Base-by-base conservation (phyloP, 257 asterid species). In the Solanum bulbocastanum region DNA sequence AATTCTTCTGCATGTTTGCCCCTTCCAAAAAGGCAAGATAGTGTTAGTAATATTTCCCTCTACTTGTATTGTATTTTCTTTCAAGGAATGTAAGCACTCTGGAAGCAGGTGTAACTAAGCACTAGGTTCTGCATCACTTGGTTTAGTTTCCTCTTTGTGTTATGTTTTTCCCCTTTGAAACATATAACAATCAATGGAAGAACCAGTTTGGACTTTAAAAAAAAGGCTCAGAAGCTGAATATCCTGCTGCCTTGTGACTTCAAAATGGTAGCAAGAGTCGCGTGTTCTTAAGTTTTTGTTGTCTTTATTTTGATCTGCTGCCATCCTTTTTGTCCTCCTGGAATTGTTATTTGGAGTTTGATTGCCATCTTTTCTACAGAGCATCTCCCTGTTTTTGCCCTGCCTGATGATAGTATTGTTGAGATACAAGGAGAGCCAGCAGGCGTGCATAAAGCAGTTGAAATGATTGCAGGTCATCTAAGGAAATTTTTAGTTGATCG, bases 401-500 rank as follows among this genome's bases (percentile, higher is more conserved):
- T 96, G 85, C 93, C 94, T 16, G 98, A 96, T 83, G 98, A 96
- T 88, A 95, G 96, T 88, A 92, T 96, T 89, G 98, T 96, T 89
- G 99, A 95, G 95, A 93, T 96, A 91, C 98, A 94, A 89, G 99
- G 99, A 90, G 98, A 94, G 83, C 94, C 98, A 69, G 91, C 93
- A 37, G 94, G 94, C 22, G 87, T 92, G 91, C 95, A 93, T 40
- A 95, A 93, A 92, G 99, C 98, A 39, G 93, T 95, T 86, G 99
- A 95, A 90, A 86, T 94, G 88, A 92, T 96, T 89, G 98, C 95
- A 66, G 75, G 93, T 62, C 98, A 96, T 84, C 96, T 95, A 42
- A 93, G 98, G 92, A 96, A 93, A 87, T 96, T 95, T 90, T 92
- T 96, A 87, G 99, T 95, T 72, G 98, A 95, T 91, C 96, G 98